Base-by-base conservation (phyloP, 2,329 filamentous ascomycete genomes). In the Colletotrichum eremochloae region DNA sequence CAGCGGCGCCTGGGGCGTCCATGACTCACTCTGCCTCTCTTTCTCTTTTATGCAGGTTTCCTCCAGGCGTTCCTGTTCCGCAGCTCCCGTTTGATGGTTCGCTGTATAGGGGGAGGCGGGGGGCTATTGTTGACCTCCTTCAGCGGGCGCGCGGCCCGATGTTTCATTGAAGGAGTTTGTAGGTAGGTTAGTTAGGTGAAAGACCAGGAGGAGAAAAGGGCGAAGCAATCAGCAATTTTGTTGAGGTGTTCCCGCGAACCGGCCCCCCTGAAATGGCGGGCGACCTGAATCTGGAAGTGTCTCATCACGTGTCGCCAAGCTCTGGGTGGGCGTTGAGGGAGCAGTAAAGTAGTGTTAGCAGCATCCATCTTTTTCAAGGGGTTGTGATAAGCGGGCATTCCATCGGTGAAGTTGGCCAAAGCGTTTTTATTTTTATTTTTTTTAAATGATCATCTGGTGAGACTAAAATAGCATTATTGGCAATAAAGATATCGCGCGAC, bases 291-390 rank as follows among this genome's bases (percentile, higher is more conserved):
- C 66, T 72, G 70, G 70, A 72, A 72, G 46, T 65, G 70, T 72
- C 70, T 72, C 70, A 69, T 72, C 70, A 72, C 70, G 70, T 72
- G 70, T 70, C 66, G 70, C 70, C 70, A 72, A 72, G 70, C 57
- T 55, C 9, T 46, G 40, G 42, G 48, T 50, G 55, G 40, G 38
- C 55, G 44, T 50, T 56, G 60, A 44, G 63, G 52, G 56, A 29
- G 44, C 5, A 42, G 40, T 42, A 24, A 24, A 24, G 24, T 24
- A 24, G 24, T 24, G 24, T 24, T 24, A 24, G 24, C 24, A 24
- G 24, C 20, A 8, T 44, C 3, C 11, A 15, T 4, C 38, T 44
- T 14, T 46, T 18, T 52, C 68, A 61, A 56, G 8, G 68, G 68
- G 68, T 56, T 71, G 40, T 58, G 11, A 66, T 72, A 63, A 69